Percentiles rank a stretch among this genome's conserved stretches.
These are phyloP conservation scores for Populus simonii DNA, from an alignment of 345 rosid genomes.

Conservation along the genomic window DNA sequence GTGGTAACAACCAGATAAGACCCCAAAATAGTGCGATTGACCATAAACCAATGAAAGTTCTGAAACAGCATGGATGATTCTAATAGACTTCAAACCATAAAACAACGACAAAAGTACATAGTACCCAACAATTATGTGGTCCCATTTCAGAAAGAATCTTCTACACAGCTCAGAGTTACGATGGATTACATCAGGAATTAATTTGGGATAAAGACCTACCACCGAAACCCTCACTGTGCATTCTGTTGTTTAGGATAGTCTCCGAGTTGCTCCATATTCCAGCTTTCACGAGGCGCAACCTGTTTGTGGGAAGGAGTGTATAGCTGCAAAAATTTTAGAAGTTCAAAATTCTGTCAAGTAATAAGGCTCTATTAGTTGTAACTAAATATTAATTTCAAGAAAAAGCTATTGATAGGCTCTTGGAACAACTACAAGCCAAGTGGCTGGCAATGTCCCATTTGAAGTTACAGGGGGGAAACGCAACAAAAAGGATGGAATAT, in stretches of 20 bases:
- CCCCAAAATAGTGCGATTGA: slow-evolving; percentile 23
- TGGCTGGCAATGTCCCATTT: neutral
- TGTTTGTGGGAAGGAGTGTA: slow-evolving; percentile 68
- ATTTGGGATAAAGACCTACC: slow-evolving; percentile 26
- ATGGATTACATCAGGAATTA: slow-evolving; percentile 31
- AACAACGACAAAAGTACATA: slow-evolving; percentile 21
- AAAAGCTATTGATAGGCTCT: too few relatives aligned
- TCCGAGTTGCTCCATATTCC: slow-evolving; percentile 73
- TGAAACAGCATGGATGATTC: slow-evolving; percentile 22
- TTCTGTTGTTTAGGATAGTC: slow-evolving; percentile 43
- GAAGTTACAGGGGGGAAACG: neutral
- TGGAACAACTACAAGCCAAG: neutral
- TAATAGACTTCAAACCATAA: slow-evolving; percentile 5
- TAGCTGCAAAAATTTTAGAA: slow-evolving; percentile 43
- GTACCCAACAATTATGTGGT: slow-evolving; percentile 19
- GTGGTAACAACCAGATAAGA: slow-evolving; percentile 16
- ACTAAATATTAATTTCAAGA: neutral
- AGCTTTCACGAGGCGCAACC: slow-evolving; percentile 86
- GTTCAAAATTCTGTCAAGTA: neutral
- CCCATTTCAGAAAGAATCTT: slow-evolving; percentile 27
- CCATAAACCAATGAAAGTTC: slow-evolving; percentile 17
- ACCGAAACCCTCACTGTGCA: slow-evolving; percentile 28
- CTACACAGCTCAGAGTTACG: slow-evolving; percentile 23
- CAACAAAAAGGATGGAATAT: neutral
- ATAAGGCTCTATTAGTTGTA: neutral